phyloP scores from a whole-genome alignment of 345 rosid species.

The Carallia brachiata region DNA sequence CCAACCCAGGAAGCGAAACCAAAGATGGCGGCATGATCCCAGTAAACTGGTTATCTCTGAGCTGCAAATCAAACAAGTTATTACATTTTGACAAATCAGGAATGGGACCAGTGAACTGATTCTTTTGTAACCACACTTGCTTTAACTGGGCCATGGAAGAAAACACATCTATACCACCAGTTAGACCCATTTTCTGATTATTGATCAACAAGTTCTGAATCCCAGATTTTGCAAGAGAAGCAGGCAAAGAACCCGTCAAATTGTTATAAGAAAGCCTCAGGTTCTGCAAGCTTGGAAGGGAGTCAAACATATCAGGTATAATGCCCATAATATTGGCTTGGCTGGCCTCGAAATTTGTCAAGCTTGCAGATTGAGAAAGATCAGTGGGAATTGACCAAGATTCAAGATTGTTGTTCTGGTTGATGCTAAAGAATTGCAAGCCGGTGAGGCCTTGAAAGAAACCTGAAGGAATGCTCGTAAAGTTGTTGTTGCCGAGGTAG shows the following conservation, averaged over 20 bases:
- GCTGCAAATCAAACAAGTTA: constrained; percentile 58
- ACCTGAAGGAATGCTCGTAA: constrained; percentile 47
- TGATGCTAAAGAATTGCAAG: constrained; percentile 45
- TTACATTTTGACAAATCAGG: constrained; percentile 66
- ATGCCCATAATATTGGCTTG: constrained; percentile 39
- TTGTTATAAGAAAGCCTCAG: constrained; percentile 73
- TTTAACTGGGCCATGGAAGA: constrained; percentile 49
- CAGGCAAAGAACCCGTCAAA: constrained; percentile 62
- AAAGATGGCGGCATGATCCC: constrained; percentile 58
- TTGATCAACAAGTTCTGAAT: constrained; percentile 67
- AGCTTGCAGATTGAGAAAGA: constrained; percentile 37
- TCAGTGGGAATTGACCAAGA: constrained; percentile 66
- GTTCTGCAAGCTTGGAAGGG: constrained; percentile 42
- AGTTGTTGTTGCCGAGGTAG: constrained; percentile 46
- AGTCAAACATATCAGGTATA: constrained; percentile 58
- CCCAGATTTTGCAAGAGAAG: constrained; percentile 44
- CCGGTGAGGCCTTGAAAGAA: constrained; percentile 61
- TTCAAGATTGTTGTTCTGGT: constrained; percentile 41
- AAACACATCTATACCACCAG: constrained; percentile 58
- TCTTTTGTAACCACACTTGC: constrained; percentile 72
- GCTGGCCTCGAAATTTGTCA: constrained; percentile 45
- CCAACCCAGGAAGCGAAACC: constrained; percentile 31
- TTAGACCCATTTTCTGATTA: constrained; percentile 51
- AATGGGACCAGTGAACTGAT: constrained; percentile 65
- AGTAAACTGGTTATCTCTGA: constrained; percentile 69